These are phyloP conservation scores for Candida rishiriensis DNA, from an alignment of 805 yeast species.

Conservation along the genomic window DNA sequence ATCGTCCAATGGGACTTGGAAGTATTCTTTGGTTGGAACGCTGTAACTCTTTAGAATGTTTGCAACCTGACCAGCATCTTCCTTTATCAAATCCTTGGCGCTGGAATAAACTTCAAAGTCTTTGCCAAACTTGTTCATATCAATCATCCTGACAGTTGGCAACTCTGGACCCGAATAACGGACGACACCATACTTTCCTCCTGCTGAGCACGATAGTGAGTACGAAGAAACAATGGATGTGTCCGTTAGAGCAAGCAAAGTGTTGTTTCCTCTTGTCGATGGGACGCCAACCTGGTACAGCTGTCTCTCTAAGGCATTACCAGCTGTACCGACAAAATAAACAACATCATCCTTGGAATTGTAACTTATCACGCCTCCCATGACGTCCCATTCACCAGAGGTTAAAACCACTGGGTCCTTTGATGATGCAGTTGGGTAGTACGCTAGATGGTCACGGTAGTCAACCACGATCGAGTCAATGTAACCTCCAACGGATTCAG, in stretches of 20 bases:
- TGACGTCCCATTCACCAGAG: constrained; percentile 48
- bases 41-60: constrained; percentile 31
- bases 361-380: constrained; percentile 44
- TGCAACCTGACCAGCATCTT: constrained; percentile 4
- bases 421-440: constrained; percentile 43
- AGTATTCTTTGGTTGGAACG: constrained; percentile 47
- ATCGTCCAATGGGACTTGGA: constrained; percentile 26
- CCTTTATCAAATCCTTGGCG: constrained; percentile 14
- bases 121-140: constrained; percentile 13
- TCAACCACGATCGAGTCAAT: constrained; percentile 53
- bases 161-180: constrained; percentile 44
- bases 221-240: constrained; percentile 40
- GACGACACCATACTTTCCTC: constrained; percentile 48
- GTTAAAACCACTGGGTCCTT: constrained; percentile 40
- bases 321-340: constrained; percentile 54
- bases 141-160: constrained; percentile 42
- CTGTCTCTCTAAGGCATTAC: constrained; percentile 55
- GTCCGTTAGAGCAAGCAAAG: constrained; percentile 25
- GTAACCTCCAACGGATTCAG: constrained; percentile 44
- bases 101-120: constrained; percentile 8
- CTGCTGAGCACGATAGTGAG: constrained; percentile 49
- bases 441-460: constrained; percentile 63
- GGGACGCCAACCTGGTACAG: constrained; percentile 47
- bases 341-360: constrained; percentile 43
- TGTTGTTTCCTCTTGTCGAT: constrained; percentile 12